Base-by-base conservation (phyloP, 1,139 yeast species). In the Nakaseomyces kungkrabaensis region DNA sequence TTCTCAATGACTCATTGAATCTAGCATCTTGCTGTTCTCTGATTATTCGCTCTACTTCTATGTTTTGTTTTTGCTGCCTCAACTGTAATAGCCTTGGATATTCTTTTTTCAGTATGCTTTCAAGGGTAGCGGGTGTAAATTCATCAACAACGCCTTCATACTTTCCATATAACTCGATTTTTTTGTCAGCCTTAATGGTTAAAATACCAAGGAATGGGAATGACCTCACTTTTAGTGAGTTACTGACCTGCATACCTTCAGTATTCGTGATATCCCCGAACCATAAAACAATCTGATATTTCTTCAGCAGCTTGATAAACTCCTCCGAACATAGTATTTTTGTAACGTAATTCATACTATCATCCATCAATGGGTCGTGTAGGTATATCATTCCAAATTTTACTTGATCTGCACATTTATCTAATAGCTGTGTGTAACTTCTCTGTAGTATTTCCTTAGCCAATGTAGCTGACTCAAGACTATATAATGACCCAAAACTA, bases 161-260 rank as follows among this genome's bases (percentile, higher is more conserved):
- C 58, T 82, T 81, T 0, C 85, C 87, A 36, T 76, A 75, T 0
- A 84, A 77, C 0, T 86, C 77, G 69, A 82, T 80, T 17, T 73
- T 76, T 25, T 77, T 73, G 11, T 69, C 70, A 44, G 71, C 75
- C 54, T 78, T 88, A 66, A 77, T 72, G 59, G 79, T 82, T 49
- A 84, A 59, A 8, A 84, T 65, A 0, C 94, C 96, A 41, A 87
- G 67, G 62, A 86, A 85, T 9, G 98, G 98, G 60, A 84, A 83
- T 55, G 79, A 77, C 24, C 90, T 78, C 43, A 84, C 85, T 53
- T 79, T 78, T 53, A 90, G 75, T 46, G 85, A 79, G 61, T 84
- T 82, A 0, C 96, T 87, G 13, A 88, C 81, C 60, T 88, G 95
- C 61, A 80, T 83, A 1, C 94, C 87, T 66, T 92, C 97, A 2